Base-by-base conservation (phyloP, 2,329 filamentous ascomycete genomes). In the Stachybotrys chartarum region DNA sequence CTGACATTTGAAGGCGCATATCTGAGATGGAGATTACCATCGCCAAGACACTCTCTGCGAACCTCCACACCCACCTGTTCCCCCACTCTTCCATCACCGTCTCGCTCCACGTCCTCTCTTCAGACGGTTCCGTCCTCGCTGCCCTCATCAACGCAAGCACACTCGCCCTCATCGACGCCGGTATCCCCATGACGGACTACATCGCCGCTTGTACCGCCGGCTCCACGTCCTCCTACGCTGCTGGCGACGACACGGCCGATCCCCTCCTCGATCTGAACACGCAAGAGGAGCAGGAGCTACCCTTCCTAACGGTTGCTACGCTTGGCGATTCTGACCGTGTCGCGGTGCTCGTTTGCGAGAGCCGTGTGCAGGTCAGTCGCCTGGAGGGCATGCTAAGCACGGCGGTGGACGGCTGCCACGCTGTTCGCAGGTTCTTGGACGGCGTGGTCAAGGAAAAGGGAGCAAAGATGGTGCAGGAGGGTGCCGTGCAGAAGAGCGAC, bases 101-200 rank as follows among this genome's bases (percentile, higher is more conserved):
- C 55, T 86, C 87, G 30, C 80, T 99, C 1, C 90, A 96, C 69
- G 85, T 99, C 42, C 84, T 99, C 49, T 89, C 87, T 0, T 87
- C 95, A 62, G 94, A 99, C 70, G 94, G 94, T 31, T 92, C 89
- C 1, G 80, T 97, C 3, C 85, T 99, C 18, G 91, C 93, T 0
- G 88, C 91, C 0, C 90, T 93, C 50, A 78, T 97, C 63, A 99
- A 99, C 66, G 94, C 94, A 5, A 84, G 89, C 0, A 96, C 93
- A 0, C 83, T 99, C 12, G 94, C 94, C 0, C 83, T 97, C 24
- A 87, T 97, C 59, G 94, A 99, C 68, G 94, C 94, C 1, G 94
- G 94, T 53, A 87, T 99, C 18, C 94, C 94, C 30, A 97, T 97
- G 92, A 85, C 86, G 3, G 91, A 96, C 68, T 95, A 97, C 68